A percentile compares a stretch with the other conserved stretches of the same genome.
Evolutionary conservation across 2,329 filamentous ascomycete genomes (phyloP).

Genomic region (Penicillium verrucosum): DNA sequence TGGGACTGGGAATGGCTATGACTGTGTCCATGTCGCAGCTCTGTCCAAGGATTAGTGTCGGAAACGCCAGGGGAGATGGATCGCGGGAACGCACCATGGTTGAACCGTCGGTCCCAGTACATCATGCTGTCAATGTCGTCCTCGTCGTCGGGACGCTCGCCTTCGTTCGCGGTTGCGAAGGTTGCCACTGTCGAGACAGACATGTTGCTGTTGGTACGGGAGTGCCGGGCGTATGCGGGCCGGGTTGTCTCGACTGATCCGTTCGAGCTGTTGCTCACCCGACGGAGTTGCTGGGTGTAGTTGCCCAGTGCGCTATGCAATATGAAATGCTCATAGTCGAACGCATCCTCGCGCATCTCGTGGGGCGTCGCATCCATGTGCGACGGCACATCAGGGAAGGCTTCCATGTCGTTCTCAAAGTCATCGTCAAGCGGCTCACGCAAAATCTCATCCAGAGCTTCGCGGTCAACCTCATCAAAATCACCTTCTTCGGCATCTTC

Average conservation of each 20-base stretch:
- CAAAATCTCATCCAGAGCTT: constrained; percentile 54
- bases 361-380: constrained; percentile 66
- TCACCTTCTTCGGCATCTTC: constrained; percentile 45
- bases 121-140: constrained; percentile 43
- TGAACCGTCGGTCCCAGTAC: constrained; percentile 39
- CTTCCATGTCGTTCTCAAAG: constrained; percentile 27
- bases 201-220: constrained; percentile 55
- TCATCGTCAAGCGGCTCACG: constrained; percentile 43
- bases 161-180: constrained; percentile 63
- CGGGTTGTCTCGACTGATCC: constrained; percentile 53
- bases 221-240: constrained; percentile 34
- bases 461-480: constrained; percentile 57
- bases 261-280: constrained; percentile 39
- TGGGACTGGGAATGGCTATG: constrained; percentile 17
- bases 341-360: constrained; percentile 90
- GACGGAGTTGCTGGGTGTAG: constrained; percentile 36
- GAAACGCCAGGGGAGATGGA: not conserved
- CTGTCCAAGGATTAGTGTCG: constrained; percentile 16
- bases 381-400: not conserved
- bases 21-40: constrained; percentile 25
- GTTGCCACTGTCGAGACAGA: constrained; percentile 60
- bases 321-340: constrained; percentile 96
- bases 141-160: constrained; percentile 33
- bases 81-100: constrained; percentile 27
- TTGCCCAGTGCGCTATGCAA: constrained; percentile 86